Percentiles rank a stretch among this genome's conserved stretches.
phyloP scores from a whole-genome alignment of 768 basidiomycete species.

The Calvatia gigantea region DNA sequence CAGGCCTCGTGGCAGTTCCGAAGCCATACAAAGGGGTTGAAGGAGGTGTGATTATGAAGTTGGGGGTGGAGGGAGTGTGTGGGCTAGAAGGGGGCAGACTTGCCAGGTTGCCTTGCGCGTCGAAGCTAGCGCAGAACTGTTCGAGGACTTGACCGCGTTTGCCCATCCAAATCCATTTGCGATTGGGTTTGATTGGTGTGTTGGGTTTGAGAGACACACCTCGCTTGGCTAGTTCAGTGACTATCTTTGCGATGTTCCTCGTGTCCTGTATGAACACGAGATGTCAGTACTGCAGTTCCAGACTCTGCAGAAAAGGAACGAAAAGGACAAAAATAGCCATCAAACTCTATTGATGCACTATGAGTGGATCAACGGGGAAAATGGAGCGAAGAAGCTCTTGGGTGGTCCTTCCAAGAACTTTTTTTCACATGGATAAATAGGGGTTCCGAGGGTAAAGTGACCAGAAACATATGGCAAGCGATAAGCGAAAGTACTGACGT shows the following conservation, averaged over 20 bases:
- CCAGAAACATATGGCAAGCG: conserved; percentile 14
- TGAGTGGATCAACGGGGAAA: neutral
- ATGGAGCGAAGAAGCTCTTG: neutral
- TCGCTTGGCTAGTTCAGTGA: conserved; percentile 71
- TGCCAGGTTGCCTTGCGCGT: neutral
- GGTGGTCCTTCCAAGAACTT: neutral
- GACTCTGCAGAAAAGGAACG: neutral
- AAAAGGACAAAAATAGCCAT: neutral
- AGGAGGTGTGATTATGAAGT: neutral
- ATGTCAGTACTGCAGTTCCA: neutral
- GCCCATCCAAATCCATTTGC: conserved; percentile 88
- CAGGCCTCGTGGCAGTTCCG: conserved; percentile 7
- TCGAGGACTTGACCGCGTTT: conserved; percentile 65
- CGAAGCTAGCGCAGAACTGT: conserved; percentile 19
- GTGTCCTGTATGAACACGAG: conserved; percentile 57
- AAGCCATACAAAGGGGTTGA: neutral
- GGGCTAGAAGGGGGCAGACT: neutral
- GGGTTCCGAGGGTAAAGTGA: conserved; percentile 15
- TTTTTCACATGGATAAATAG: conserved; percentile 13
- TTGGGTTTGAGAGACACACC: conserved; percentile 73
- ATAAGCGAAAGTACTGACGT: conserved; percentile 52
- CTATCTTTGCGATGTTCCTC: conserved; percentile 81
- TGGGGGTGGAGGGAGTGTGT: neutral
- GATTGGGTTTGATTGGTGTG: conserved; percentile 57
- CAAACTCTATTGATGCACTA: neutral